phyloP scores from a whole-genome alignment of 192 early-diverging fungal genomes.

The Coemansia sp. region DNA sequence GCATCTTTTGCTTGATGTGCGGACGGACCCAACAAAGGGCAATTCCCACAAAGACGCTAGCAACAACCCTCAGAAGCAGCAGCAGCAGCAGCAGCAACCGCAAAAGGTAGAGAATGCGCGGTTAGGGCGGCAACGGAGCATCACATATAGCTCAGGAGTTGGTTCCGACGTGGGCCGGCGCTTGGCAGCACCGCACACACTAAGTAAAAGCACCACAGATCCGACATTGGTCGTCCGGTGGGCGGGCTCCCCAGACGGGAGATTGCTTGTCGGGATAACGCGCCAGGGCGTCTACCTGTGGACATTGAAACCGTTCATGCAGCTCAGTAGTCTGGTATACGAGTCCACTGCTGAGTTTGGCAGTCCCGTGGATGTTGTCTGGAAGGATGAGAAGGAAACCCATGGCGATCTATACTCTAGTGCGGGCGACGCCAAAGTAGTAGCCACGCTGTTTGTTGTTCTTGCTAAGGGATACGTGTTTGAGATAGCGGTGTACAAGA shows the following conservation, averaged over 20 bases:
- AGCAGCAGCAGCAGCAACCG: neutral
- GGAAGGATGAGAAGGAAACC: conserved; percentile 10
- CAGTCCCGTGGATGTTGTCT: conserved; percentile 39
- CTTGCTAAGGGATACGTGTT: conserved; percentile 34
- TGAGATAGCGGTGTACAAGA: conserved; percentile 31
- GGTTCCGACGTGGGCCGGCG: neutral
- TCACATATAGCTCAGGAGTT: conserved; percentile 29
- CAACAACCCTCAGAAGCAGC: neutral
- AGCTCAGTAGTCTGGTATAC: conserved; percentile 42
- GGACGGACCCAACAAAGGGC: conserved; percentile 5
- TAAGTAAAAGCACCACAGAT: neutral
- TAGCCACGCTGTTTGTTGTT: conserved; percentile 34
- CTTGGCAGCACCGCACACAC: neutral
- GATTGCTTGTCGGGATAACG: conserved; percentile 34
- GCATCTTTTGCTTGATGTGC: conserved; percentile 34
- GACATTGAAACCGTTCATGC: conserved; percentile 41
- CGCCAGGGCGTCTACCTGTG: conserved; percentile 42
- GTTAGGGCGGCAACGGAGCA: conserved; percentile 29
- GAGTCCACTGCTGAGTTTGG: conserved; percentile 30
- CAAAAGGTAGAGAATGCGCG: neutral
- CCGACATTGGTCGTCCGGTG: conserved; percentile 20
- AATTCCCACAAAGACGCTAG: neutral
- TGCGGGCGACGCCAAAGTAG: neutral
- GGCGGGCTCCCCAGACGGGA: conserved; percentile 27
- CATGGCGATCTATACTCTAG: neutral